Conservation (phyloP, 305 asterid genomes). For the Fraxinus nigra region DNA sequence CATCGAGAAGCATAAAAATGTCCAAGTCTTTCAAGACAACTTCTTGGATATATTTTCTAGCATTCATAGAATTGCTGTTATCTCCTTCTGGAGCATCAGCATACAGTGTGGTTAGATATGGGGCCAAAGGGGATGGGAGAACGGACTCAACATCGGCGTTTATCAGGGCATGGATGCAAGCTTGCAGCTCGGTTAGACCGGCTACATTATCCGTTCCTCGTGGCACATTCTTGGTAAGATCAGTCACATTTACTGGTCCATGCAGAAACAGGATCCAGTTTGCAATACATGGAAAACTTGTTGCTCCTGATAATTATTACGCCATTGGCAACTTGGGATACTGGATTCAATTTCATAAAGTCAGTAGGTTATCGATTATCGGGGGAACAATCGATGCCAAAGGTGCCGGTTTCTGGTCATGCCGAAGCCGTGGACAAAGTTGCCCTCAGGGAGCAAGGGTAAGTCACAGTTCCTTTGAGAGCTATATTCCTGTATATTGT, state of each 20-base stretch:
- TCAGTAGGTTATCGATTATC: conserved; percentile 44
- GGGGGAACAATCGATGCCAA: conserved; percentile 71
- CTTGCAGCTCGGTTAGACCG: conserved; percentile 52
- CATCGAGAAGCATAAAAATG: conserved; percentile 23
- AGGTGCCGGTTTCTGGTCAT: conserved; percentile 57
- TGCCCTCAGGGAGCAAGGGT: conserved; percentile 77
- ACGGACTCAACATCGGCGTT: conserved; percentile 65
- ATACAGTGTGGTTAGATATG: conserved; percentile 54
- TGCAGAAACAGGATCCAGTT: conserved; percentile 51
- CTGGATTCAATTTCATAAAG: conserved; percentile 65
- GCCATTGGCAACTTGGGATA: conserved; percentile 42
- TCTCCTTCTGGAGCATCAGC: conserved; percentile 39
- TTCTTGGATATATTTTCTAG: conserved; percentile 17
- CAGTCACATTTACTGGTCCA: conserved; percentile 56
- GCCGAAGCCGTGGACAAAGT: conserved; percentile 32
- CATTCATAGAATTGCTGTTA: conserved; percentile 3
- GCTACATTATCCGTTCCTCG: conserved; percentile 54
- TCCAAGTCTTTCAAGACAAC: background rate
- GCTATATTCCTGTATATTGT: background rate
- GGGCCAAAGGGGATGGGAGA: conserved; percentile 67
- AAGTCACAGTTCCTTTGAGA: conserved; percentile 5
- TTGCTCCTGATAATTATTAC: conserved; percentile 51
- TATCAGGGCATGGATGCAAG: conserved; percentile 61
- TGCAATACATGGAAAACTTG: conserved; percentile 50
- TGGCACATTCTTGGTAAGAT: conserved; percentile 45